Evolutionary conservation across 2,329 filamentous ascomycete genomes (phyloP).

Genomic region (Trichophyton schoenleinii): DNA sequence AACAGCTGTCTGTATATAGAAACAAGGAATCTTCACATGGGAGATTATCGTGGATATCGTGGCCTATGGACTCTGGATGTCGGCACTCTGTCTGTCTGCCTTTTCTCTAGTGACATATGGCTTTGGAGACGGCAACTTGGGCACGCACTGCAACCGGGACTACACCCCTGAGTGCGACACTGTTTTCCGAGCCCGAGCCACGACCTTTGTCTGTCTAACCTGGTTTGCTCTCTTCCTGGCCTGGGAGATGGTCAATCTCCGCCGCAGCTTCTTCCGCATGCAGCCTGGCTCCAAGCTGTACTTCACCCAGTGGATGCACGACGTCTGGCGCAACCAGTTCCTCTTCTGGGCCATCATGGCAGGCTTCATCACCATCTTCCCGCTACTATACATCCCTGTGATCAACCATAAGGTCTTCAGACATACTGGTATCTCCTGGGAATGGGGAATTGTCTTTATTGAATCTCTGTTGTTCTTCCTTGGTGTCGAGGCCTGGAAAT

Average conservation of each 20-base stretch:
- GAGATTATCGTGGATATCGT: constrained; percentile 70
- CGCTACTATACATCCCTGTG: constrained; percentile 54
- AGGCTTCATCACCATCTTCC: constrained; percentile 47
- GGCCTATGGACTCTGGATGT: constrained; percentile 68
- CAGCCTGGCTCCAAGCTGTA: constrained; percentile 49
- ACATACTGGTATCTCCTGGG: constrained; percentile 53
- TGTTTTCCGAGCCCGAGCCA: constrained; percentile 59
- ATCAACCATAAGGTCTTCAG: constrained; percentile 55
- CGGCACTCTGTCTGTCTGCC: constrained; percentile 50
- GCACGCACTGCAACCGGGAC: constrained; percentile 46
- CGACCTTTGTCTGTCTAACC: constrained; percentile 60
- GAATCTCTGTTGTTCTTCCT: constrained; percentile 49
- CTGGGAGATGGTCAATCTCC: constrained; percentile 65
- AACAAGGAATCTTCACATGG: constrained; percentile 60
- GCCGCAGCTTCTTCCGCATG: constrained; percentile 64
- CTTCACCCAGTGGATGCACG: constrained; percentile 53
- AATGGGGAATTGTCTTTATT: constrained; percentile 57
- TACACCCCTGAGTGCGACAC: constrained; percentile 46
- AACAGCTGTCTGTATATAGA: constrained; percentile 17
- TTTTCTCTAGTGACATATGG: constrained; percentile 55
- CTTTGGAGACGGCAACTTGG: constrained; percentile 49
- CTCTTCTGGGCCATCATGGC: constrained; percentile 52
- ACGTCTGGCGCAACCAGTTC: constrained; percentile 62
- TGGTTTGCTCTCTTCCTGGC: constrained; percentile 67
- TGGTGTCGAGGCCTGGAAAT: constrained; percentile 56